Evolutionary conservation across 2,329 filamentous ascomycete species (phyloP).

Genomic region (Aspergillus sp.): DNA sequence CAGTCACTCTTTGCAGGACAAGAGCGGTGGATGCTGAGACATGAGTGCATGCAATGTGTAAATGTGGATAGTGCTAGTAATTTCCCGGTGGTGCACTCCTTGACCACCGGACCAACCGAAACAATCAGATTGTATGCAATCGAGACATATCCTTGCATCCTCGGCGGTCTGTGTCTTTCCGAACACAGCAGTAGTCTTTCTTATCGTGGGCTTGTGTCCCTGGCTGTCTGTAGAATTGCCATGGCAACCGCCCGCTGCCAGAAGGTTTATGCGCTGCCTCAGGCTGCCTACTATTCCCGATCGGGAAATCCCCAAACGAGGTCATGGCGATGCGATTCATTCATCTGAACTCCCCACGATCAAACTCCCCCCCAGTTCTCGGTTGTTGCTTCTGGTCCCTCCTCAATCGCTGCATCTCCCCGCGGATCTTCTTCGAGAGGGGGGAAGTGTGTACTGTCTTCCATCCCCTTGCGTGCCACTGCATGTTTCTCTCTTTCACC

Average conservation of each 20-base stretch:
- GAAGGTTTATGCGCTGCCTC: conserved; percentile 17
- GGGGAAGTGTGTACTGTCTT: conserved; percentile 1
- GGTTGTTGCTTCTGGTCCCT: not conserved
- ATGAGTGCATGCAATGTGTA: not conserved
- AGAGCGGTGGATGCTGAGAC: not conserved
- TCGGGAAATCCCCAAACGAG: conserved; percentile 31
- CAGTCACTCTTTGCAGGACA: not conserved
- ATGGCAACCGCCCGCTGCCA: conserved; percentile 28
- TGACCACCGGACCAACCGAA: not conserved
- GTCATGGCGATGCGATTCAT: conserved; percentile 6
- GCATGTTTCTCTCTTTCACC: conserved; percentile 27
- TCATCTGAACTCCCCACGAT: not conserved
- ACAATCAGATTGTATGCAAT: conserved; percentile 2
- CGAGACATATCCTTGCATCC: not conserved
- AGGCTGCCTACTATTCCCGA: conserved; percentile 23
- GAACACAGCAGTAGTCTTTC: not conserved
- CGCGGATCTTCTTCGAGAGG: not conserved
- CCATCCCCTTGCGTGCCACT: conserved; percentile 15
- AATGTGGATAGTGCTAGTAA: not conserved
- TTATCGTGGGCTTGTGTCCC: no score
- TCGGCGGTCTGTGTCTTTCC: not conserved
- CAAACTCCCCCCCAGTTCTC: not conserved
- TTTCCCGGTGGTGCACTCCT: not conserved
- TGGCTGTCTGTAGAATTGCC: conserved; percentile 23
- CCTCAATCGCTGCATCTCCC: conserved; percentile 10